These are phyloP conservation scores for Hanseniaspora nectarophila DNA, from an alignment of 805 yeast genomes.

Conservation along the genomic window DNA sequence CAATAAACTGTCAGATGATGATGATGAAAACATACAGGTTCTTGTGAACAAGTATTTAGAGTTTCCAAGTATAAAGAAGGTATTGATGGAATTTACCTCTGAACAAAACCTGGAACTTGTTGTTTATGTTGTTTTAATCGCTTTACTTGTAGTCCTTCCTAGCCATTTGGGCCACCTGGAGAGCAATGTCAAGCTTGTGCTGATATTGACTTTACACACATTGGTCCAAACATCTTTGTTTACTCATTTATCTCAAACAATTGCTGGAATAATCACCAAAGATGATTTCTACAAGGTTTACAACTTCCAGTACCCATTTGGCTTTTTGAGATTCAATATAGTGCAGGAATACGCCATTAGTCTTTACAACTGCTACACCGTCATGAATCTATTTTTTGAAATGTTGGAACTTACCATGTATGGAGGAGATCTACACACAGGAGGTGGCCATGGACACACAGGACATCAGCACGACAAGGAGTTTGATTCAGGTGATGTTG, in stretches of 20 bases:
- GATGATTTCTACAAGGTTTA: conserved; percentile 6
- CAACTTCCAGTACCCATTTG: conserved; percentile 12
- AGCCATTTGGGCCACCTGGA: not conserved
- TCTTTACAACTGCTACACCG: conserved; percentile 1
- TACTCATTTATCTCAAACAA: not conserved
- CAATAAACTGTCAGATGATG: conserved; percentile 5
- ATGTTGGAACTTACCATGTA: conserved; percentile 6
- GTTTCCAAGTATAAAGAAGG: not conserved
- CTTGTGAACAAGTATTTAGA: conserved; percentile 11
- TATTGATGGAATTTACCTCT: not conserved
- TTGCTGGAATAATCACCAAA: not conserved
- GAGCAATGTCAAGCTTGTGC: not conserved
- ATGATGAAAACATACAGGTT: conserved; percentile 9
- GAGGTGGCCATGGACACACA: conserved; percentile 1
- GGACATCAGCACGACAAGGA: conserved; percentile 9
- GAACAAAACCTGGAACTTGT: not conserved
- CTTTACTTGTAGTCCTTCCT: not conserved
- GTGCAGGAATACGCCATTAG: not conserved
- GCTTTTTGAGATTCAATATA: conserved; percentile 4
- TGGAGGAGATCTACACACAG: conserved; percentile 5
- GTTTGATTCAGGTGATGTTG: not conserved
- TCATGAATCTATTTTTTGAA: conserved; percentile 11
- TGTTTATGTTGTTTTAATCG: not conserved
- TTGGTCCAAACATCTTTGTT: not conserved
- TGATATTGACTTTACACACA: conserved; percentile 1